phyloP scores from a whole-genome alignment of 306 rosid genomes.

The Trifolium pratense region DNA sequence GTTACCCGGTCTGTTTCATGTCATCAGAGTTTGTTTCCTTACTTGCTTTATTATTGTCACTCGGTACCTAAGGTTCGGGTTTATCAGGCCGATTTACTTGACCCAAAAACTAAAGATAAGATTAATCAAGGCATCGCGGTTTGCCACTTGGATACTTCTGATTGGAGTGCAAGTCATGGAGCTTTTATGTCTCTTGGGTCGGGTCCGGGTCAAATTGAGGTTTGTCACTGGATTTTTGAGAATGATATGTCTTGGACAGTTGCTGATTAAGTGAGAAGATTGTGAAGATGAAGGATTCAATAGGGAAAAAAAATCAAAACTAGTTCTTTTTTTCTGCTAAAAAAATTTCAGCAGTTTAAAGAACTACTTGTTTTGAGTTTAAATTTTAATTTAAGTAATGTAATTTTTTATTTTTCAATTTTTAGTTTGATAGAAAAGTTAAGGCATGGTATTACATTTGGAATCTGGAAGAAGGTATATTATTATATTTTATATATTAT shows the following conservation, averaged over 20 bases:
- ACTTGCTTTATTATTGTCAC: slow-evolving; percentile 89
- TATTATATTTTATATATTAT: slow-evolving; percentile 38
- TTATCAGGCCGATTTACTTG: slow-evolving; percentile 81
- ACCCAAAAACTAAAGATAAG: slow-evolving; percentile 61
- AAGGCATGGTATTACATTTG: slow-evolving; percentile 46
- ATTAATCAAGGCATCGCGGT: slow-evolving; percentile 85
- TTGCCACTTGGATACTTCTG: slow-evolving; percentile 87
- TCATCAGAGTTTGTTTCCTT: slow-evolving; percentile 92
- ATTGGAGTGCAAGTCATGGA: slow-evolving; percentile 91
- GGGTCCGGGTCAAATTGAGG: slow-evolving; percentile 87
- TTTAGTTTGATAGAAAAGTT: slow-evolving; percentile 50
- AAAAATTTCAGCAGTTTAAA: slow-evolving; percentile 56
- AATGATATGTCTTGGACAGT: slow-evolving; percentile 89
- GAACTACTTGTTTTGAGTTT: slow-evolving; percentile 4
- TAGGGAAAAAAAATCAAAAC: slow-evolving; percentile 11
- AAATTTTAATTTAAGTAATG: slow-evolving; percentile 44
- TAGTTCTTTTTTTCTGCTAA: slow-evolving; percentile 43
- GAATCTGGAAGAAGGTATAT: slow-evolving; percentile 45
- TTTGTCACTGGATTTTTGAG: slow-evolving; percentile 96
- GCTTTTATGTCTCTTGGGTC: slow-evolving; percentile 82
- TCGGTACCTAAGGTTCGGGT: slow-evolving; percentile 95
- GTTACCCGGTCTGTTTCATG: slow-evolving; percentile 91
- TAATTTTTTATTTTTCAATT: slow-evolving; percentile 25
- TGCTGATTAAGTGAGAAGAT: slow-evolving; percentile 56
- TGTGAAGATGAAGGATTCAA: neutral